Conservation (phyloP, 176 grass and related monocot species). For the Rhynchospora breviuscula region DNA sequence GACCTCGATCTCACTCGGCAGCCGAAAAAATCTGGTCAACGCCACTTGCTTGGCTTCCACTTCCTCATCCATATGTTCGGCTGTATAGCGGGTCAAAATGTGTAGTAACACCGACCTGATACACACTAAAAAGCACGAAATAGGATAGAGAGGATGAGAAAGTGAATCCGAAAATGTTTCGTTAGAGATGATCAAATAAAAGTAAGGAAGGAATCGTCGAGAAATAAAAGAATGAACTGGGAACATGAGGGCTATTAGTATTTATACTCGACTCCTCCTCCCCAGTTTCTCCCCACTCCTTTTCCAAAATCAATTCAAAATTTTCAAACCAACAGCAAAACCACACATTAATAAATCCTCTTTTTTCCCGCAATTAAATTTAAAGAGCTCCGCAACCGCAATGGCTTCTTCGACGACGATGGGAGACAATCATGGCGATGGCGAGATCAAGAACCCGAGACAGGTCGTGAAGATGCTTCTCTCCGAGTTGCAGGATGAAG, state of each 20-base stretch:
- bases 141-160: neutral
- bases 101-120: no score
- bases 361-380: neutral
- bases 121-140: neutral
- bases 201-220: no score
- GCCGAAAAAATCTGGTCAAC: neutral
- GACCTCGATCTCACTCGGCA: neutral
- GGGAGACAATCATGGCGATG: neutral
- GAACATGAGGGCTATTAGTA: conserved; percentile 16
- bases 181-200: neutral
- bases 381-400: no score
- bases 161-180: neutral
- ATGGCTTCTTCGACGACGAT: conserved; percentile 10
- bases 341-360: neutral
- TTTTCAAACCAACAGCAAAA: neutral
- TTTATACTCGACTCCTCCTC: conserved; percentile 9
- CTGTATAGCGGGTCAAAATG: neutral
- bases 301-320: neutral
- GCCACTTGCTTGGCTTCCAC: neutral
- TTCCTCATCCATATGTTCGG: neutral
- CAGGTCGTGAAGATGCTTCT: conserved; percentile 54
- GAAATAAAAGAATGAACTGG: neutral
- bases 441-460: conserved; percentile 36
- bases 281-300: conserved; percentile 20
- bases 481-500: conserved; percentile 63